Percentiles rank a stretch among this genome's conserved stretches.
Conservation (phyloP, 2,329 filamentous ascomycete species). For the Tolypocladium ophioglossoides region DNA sequence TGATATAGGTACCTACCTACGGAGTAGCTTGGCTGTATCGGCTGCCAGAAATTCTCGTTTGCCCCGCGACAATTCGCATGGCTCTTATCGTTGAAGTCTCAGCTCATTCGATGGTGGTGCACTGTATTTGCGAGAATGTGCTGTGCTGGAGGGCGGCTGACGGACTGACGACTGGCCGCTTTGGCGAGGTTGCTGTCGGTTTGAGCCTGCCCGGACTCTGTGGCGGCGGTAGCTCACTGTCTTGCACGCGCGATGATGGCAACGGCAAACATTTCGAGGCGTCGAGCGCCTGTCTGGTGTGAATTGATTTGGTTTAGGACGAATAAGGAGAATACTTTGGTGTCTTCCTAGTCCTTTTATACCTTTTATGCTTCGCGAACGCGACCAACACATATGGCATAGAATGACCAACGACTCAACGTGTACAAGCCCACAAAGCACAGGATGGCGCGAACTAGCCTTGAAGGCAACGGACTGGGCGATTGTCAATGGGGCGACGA, state of each 20-base stretch:
- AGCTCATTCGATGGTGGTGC: neutral
- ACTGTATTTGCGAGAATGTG: neutral
- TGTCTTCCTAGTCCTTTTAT: too few relatives aligned
- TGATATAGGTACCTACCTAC: neutral
- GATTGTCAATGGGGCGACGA: neutral
- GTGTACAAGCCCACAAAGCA: neutral
- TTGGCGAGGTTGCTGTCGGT: neutral
- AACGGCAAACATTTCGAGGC: neutral
- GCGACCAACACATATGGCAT: neutral
- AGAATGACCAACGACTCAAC: neutral
- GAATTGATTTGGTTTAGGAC: neutral
- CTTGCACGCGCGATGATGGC: neutral
- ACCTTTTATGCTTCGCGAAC: neutral
- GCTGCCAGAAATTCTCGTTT: neutral
- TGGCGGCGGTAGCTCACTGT: neutral
- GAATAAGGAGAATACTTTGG: neutral
- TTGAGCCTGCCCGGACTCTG: neutral
- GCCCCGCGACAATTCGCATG: neutral
- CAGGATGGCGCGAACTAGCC: neutral
- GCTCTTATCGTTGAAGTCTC: neutral
- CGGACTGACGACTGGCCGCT: neutral
- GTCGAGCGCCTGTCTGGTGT: neutral
- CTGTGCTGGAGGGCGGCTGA: neutral
- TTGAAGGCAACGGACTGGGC: neutral
- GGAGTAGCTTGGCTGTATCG: neutral